A percentile compares a stretch with the other conserved stretches of the same genome.
Evolutionary conservation across 768 basidiomycete genomes (phyloP).

Genomic region (Russula abietina): DNA sequence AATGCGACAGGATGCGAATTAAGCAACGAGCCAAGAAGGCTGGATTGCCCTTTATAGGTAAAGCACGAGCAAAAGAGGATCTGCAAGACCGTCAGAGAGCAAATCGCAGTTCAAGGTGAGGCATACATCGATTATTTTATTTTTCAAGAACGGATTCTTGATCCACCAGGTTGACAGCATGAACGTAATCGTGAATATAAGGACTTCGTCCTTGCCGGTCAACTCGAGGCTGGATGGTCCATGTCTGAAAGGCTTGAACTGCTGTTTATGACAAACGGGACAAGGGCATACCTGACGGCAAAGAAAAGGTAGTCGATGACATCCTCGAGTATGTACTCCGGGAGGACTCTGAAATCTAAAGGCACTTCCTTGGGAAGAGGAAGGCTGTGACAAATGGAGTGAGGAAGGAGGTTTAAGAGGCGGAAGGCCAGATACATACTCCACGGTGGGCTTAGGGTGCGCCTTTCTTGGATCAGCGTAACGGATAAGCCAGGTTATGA

Average conservation of each 20-base stretch:
- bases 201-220: constrained; percentile 77
- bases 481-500: constrained; percentile 91
- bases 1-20: constrained; percentile 82
- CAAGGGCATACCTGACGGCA: constrained; percentile 58
- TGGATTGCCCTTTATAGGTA: constrained; percentile 57
- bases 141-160: constrained; percentile 96
- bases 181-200: constrained; percentile 87
- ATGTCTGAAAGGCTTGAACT: constrained; percentile 34
- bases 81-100: constrained; percentile 34
- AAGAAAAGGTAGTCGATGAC: constrained; percentile 86
- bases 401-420: neutral
- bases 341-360: constrained; percentile 76
- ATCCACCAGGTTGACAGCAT: constrained; percentile 94
- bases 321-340: constrained; percentile 93
- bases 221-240: constrained; percentile 78
- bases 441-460: constrained; percentile 63
- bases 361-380: constrained; percentile 85
- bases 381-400: constrained; percentile 44
- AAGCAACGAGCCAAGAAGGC: constrained; percentile 74
- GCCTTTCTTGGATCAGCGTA: constrained; percentile 74
- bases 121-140: constrained; percentile 87
- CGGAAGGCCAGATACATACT: constrained; percentile 42
- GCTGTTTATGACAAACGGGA: neutral
- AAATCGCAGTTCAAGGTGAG: neutral
- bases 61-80: constrained; percentile 69